Conservation (phyloP, 164 flowering plant species). For the Santalum album region DNA sequence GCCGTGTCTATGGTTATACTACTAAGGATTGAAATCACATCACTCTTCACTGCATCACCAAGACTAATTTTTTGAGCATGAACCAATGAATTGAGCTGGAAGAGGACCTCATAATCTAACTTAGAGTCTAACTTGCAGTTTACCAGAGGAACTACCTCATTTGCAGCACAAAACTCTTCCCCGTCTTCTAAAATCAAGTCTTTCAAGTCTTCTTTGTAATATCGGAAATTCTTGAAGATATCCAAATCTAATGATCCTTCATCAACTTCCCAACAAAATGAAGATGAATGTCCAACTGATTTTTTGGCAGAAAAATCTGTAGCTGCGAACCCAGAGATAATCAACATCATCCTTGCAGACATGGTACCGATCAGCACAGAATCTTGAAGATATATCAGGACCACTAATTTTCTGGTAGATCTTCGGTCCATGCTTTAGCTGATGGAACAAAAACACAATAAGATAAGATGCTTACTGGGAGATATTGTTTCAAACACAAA, state of each 20-base stretch:
- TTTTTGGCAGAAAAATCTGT: slow-evolving; percentile 65
- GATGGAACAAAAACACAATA: slow-evolving; percentile 15
- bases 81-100: slow-evolving; percentile 77
- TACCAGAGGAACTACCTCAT: slow-evolving; percentile 64
- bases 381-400: slow-evolving; percentile 37
- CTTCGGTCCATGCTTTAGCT: slow-evolving; percentile 78
- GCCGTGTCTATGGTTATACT: slow-evolving; percentile 35
- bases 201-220: too few relatives aligned
- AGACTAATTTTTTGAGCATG: slow-evolving; percentile 67
- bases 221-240: slow-evolving; percentile 22
- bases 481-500: too few relatives aligned
- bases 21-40: slow-evolving; percentile 42
- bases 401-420: slow-evolving; percentile 52
- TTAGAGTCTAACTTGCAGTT: slow-evolving; percentile 20
- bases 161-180: slow-evolving; percentile 23
- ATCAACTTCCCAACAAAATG: slow-evolving; percentile 56
- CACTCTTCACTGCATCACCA: slow-evolving; percentile 28
- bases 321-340: slow-evolving; percentile 85
- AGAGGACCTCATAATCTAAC: slow-evolving; percentile 64
- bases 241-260: slow-evolving; percentile 33
- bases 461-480: background rate
- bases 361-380: slow-evolving; percentile 46
- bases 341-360: slow-evolving; percentile 70
- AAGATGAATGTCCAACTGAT: slow-evolving; percentile 65
- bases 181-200: slow-evolving; percentile 28